These are phyloP conservation scores for Teratosphaeria zuluensis DNA, from an alignment of 2,329 filamentous ascomycete species.

Conservation along the genomic window DNA sequence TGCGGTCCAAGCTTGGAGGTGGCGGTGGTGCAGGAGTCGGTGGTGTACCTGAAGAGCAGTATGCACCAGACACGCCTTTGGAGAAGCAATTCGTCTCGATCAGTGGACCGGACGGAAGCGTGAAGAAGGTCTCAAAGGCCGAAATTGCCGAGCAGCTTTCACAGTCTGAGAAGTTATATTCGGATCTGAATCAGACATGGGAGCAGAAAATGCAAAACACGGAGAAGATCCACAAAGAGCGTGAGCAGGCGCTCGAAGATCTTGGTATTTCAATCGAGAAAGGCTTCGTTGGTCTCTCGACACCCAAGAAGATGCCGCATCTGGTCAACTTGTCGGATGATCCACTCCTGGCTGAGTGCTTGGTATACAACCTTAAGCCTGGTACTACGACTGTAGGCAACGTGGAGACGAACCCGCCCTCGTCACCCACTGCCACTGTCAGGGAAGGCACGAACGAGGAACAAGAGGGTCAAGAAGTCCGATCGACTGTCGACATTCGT, in stretches of 20 bases:
- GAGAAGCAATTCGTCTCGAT: slow-evolving; percentile 97
- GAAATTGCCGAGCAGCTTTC: slow-evolving; percentile 95
- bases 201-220: slow-evolving; percentile 93
- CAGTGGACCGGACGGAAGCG: slow-evolving; percentile 67
- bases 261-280: slow-evolving; percentile 98
- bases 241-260: slow-evolving; percentile 89
- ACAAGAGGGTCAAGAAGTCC: neutral
- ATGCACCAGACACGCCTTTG: slow-evolving; percentile 81
- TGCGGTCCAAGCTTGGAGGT: slow-evolving; percentile 69
- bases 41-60: slow-evolving; percentile 57
- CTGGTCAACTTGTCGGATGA: slow-evolving; percentile 80
- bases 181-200: slow-evolving; percentile 97
- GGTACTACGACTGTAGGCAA: slow-evolving; percentile 91
- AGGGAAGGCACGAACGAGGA: neutral
- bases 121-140: slow-evolving; percentile 95
- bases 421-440: slow-evolving; percentile 2
- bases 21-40: slow-evolving; percentile 33
- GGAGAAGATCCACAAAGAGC: slow-evolving; percentile 94
- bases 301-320: slow-evolving; percentile 98
- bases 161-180: slow-evolving; percentile 92
- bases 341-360: slow-evolving; percentile 83
- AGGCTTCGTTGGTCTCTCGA: slow-evolving; percentile 88
- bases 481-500: slow-evolving; percentile 64
- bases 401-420: slow-evolving; percentile 62
- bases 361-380: slow-evolving; percentile 96